Conservation (phyloP, 2,329 filamentous ascomycete genomes). For the Colletotrichum euphorbiae region DNA sequence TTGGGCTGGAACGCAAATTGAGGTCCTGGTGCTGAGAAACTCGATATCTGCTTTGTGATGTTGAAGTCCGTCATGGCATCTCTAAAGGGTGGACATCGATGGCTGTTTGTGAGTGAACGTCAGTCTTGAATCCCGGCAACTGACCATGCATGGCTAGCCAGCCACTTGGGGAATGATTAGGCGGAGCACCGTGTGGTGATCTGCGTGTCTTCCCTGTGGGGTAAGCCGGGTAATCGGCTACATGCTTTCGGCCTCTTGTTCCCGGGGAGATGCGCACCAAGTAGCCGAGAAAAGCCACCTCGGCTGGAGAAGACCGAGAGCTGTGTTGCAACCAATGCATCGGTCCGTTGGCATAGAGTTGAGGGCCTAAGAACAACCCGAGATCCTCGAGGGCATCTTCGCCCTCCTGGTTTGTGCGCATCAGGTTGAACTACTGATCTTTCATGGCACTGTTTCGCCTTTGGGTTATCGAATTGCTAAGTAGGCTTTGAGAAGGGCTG, state of each 20-base stretch:
- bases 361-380: slow-evolving; percentile 48
- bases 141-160: neutral
- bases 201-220: slow-evolving; percentile 11
- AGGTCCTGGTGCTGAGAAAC: neutral
- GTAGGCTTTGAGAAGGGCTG: neutral
- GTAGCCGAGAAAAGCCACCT: slow-evolving; percentile 2
- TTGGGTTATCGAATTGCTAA: neutral
- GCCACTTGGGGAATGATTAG: slow-evolving; percentile 3
- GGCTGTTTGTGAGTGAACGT: neutral
- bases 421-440: slow-evolving; percentile 51
- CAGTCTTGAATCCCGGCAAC: neutral
- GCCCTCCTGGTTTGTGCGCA: slow-evolving; percentile 50
- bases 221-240: slow-evolving; percentile 19
- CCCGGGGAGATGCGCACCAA: neutral
- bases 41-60: no score
- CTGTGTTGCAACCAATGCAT: slow-evolving; percentile 38
- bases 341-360: slow-evolving; percentile 43
- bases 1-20: neutral
- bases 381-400: slow-evolving; percentile 51
- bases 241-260: slow-evolving; percentile 28
- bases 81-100: no score
- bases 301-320: slow-evolving; percentile 24
- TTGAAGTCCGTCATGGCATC: no score
- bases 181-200: neutral
- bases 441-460: slow-evolving; percentile 46